These are phyloP conservation scores for Wickerhamomyces alni DNA, from an alignment of 805 yeast genomes.

Conservation along the genomic window DNA sequence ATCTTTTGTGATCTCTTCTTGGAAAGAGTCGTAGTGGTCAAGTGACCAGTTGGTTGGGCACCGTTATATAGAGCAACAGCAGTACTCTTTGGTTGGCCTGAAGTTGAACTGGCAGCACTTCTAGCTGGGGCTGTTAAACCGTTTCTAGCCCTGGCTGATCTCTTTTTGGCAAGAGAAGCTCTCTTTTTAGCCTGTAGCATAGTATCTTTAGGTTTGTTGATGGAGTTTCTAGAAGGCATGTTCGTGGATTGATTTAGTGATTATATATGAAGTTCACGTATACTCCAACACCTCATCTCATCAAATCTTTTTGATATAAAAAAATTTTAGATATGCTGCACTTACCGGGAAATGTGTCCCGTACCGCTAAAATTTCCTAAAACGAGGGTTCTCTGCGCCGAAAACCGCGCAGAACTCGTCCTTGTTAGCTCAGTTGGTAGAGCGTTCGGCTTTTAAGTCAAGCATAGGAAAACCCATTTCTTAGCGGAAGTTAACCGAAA, in stretches of 20 bases:
- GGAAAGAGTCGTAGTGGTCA: constrained; percentile 59
- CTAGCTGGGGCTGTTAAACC: constrained; percentile 40
- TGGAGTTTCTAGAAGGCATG: constrained; percentile 80
- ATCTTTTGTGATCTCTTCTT: constrained; percentile 75
- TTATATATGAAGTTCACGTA: too few species aligned
- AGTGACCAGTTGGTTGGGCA: constrained; percentile 16
- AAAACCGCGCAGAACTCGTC: constrained; percentile 11
- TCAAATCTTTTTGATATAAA: too few species aligned
- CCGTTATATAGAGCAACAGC: constrained; percentile 36
- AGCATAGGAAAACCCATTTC: constrained; percentile 3
- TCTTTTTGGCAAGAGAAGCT: constrained; percentile 43
- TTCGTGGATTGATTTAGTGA: too few species aligned
- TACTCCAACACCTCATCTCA: too few species aligned
- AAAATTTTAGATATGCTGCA: background rate
- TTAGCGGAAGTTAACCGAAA: constrained; percentile 10
- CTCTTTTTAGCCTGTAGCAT: constrained; percentile 46
- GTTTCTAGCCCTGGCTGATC: constrained; percentile 44
- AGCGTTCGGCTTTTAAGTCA: constrained; percentile 11
- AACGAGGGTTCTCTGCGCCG: too few species aligned
- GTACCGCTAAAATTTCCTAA: background rate
- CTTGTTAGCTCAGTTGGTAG: constrained; percentile 12
- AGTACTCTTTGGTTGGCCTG: constrained; percentile 35
- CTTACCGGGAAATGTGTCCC: background rate
- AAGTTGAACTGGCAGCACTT: constrained; percentile 36
- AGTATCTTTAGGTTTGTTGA: constrained; percentile 72